These are phyloP conservation scores for Nematocida ausubeli DNA, from an alignment of 371 early-diverging fungal genomes.

Conservation along the genomic window DNA sequence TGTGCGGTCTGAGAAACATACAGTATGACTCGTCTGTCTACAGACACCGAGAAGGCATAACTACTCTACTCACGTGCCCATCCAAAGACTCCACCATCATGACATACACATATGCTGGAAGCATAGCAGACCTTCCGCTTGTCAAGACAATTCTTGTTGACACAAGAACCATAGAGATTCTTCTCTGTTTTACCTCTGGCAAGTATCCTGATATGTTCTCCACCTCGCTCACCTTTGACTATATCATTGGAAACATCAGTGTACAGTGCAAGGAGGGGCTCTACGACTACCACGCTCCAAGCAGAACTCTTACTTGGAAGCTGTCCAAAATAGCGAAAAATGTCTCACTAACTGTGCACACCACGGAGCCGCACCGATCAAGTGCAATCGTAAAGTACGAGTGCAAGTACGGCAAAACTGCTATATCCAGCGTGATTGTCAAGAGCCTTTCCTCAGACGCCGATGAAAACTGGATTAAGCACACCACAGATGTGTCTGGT, in stretches of 20 bases:
- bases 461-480: conserved; percentile 57
- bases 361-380: conserved; percentile 31
- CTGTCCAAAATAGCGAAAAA: background rate
- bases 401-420: conserved; percentile 26
- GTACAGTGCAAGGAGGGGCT: conserved; percentile 51
- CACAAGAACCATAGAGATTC: conserved; percentile 47
- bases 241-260: conserved; percentile 7
- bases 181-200: conserved; percentile 29
- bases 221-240: conserved; percentile 35
- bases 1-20: conserved; percentile 36
- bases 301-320: conserved; percentile 15
- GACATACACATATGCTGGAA: conserved; percentile 41
- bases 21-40: conserved; percentile 35
- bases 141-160: conserved; percentile 35
- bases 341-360: conserved; percentile 27
- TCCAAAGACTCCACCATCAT: conserved; percentile 33
- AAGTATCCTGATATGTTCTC: conserved; percentile 27
- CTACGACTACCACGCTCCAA: conserved; percentile 26
- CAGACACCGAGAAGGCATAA: conserved; percentile 44
- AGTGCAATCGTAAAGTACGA: conserved; percentile 16
- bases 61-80: conserved; percentile 47
- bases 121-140: conserved; percentile 22
- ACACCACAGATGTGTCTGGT: conserved; percentile 42
- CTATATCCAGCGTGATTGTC: conserved; percentile 35
- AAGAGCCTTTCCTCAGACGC: conserved; percentile 48